Percentiles rank a stretch among this genome's conserved stretches.
phyloP scores from a whole-genome alignment of 371 early-diverging fungal genomes.

The Mucor plumbeus region DNA sequence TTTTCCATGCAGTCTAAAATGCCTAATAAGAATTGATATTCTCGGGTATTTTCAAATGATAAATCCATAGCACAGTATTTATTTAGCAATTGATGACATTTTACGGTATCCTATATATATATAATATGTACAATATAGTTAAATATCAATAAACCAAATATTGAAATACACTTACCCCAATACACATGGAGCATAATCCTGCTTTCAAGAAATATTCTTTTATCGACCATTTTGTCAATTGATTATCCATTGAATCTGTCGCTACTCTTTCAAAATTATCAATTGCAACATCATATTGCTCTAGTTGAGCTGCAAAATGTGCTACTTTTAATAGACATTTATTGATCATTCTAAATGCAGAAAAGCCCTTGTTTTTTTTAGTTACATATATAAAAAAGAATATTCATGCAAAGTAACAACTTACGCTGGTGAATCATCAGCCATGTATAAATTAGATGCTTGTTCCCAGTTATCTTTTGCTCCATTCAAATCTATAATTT shows the following conservation, averaged over 20 bases:
- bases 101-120: constrained; percentile 71
- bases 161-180: constrained; percentile 49
- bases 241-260: constrained; percentile 80
- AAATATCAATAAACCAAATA: no score
- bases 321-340: constrained; percentile 91
- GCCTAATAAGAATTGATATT: constrained; percentile 79
- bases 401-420: constrained; percentile 23
- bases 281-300: constrained; percentile 86
- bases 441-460: constrained; percentile 91
- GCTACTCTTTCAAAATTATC: constrained; percentile 89
- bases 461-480: constrained; percentile 87
- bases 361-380: background rate
- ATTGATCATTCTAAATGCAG: constrained; percentile 63
- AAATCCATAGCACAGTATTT: constrained; percentile 87
- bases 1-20: constrained; percentile 78
- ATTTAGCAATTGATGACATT: constrained; percentile 72
- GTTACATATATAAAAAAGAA: background rate
- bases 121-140: no score
- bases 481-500: constrained; percentile 78
- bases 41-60: constrained; percentile 84
- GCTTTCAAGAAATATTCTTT: constrained; percentile 96
- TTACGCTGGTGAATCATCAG: constrained; percentile 89
- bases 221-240: constrained; percentile 91
- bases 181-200: constrained; percentile 85
- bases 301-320: constrained; percentile 88